These are phyloP conservation scores for Plasmodium malariae DNA, from an alignment of 169 alveolate genomes.

Conservation along the genomic window DNA sequence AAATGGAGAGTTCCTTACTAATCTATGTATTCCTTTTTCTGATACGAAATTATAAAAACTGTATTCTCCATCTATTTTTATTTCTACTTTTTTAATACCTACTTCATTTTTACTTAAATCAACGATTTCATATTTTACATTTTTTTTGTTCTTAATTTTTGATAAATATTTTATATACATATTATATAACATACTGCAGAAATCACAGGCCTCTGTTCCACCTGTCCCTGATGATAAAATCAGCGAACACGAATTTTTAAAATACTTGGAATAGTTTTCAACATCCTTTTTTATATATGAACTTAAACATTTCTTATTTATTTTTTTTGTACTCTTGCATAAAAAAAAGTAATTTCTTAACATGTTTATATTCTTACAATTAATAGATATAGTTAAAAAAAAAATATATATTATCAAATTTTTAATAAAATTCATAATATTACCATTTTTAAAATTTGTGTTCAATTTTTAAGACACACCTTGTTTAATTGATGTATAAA, in stretches of 20 bases:
- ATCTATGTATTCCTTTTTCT: slow-evolving; percentile 85
- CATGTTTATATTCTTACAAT: slow-evolving; percentile 9
- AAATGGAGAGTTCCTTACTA: slow-evolving; percentile 84
- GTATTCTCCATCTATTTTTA: slow-evolving; percentile 83
- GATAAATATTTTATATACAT: slow-evolving; percentile 84
- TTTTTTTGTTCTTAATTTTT: slow-evolving; percentile 65
- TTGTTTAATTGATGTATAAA: not conserved
- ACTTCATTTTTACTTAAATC: slow-evolving; percentile 80
- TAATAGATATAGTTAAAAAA: slow-evolving; percentile 36
- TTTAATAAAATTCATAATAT: slow-evolving; percentile 15
- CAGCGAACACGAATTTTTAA: slow-evolving; percentile 68
- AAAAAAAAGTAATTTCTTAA: slow-evolving; percentile 17
- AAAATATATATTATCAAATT: slow-evolving; percentile 8
- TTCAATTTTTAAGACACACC: too few species aligned
- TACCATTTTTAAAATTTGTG: too few species aligned
- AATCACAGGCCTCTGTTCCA: slow-evolving; percentile 87
- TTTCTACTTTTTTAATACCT: slow-evolving; percentile 83
- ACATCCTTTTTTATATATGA: slow-evolving; percentile 62
- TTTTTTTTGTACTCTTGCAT: slow-evolving; percentile 13
- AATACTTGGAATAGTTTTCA: slow-evolving; percentile 65
- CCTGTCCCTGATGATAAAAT: slow-evolving; percentile 83
- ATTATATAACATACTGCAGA: slow-evolving; percentile 81
- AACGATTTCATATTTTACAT: slow-evolving; percentile 70
- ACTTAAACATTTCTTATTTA: slow-evolving; percentile 28
- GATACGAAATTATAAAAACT: slow-evolving; percentile 83